These are phyloP conservation scores for Nakazawaea anatomiae DNA, from an alignment of 805 yeast genomes.

Conservation along the genomic window DNA sequence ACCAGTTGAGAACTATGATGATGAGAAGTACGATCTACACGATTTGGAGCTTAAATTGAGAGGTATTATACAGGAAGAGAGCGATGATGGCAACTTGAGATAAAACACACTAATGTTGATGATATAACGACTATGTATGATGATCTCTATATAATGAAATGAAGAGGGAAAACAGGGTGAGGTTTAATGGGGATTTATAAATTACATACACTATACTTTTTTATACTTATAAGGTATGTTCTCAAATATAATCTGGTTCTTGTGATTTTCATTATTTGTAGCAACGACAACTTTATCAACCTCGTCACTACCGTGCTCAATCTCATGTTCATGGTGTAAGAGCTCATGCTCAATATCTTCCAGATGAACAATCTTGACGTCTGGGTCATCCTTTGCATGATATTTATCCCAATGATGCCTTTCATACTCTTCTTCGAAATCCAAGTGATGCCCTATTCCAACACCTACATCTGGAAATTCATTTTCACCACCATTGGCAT, in stretches of 20 bases:
- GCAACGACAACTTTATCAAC: constrained; percentile 28
- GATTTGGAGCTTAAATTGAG: constrained; percentile 30
- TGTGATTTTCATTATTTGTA: constrained; percentile 32
- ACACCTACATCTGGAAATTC: constrained; percentile 86
- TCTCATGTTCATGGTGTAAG: constrained; percentile 80
- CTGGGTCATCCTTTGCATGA: constrained; percentile 76
- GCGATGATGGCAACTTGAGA: constrained; percentile 2
- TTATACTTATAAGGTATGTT: constrained; percentile 33
- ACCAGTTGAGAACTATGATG: constrained; percentile 24
- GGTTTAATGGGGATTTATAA: neutral
- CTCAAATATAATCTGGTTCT: constrained; percentile 24
- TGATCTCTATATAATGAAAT: neutral
- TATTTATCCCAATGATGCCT: constrained; percentile 89
- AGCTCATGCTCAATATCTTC: constrained; percentile 89
- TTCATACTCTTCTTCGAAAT: constrained; percentile 89
- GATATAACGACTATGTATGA: neutral
- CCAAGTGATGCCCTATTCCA: constrained; percentile 93
- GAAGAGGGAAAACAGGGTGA: neutral
- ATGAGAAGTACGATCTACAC: constrained; percentile 31
- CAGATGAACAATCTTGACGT: constrained; percentile 70
- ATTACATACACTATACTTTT: neutral
- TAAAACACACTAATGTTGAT: neutral
- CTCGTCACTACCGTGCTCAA: constrained; percentile 46
- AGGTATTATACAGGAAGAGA: constrained; percentile 7
- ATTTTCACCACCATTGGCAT: constrained; percentile 49